phyloP scores from a whole-genome alignment of 257 asterid species.

The Voacanga thouarsii region DNA sequence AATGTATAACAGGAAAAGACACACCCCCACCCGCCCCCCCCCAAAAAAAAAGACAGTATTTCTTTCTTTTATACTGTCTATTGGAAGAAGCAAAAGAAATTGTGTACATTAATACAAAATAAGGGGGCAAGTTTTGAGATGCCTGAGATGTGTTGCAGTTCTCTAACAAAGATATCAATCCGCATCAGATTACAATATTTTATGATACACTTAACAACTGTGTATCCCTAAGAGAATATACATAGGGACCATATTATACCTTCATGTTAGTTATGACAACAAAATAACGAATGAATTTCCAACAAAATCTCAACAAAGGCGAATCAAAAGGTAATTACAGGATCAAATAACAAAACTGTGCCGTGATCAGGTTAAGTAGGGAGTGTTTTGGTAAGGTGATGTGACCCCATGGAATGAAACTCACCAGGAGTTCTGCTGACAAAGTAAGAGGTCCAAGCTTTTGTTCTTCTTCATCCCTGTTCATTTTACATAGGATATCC shows the following conservation, averaged over 20 bases:
- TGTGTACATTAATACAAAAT: not conserved
- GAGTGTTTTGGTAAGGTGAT: not conserved
- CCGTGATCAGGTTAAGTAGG: not conserved
- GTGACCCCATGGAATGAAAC: not conserved
- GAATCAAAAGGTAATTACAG: not conserved
- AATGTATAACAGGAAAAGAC: too few relatives aligned
- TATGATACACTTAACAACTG: not conserved
- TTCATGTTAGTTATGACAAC: not conserved
- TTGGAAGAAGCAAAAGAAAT: not conserved
- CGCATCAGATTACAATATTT: not conserved
- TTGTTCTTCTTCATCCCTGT: not conserved
- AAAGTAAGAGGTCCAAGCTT: not conserved
- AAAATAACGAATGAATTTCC: not conserved
- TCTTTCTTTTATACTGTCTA: not conserved
- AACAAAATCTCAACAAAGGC: not conserved
- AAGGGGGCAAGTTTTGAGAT: not conserved
- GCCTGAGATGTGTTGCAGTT: not conserved
- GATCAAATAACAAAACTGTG: constrained; percentile 4
- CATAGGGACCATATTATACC: not conserved
- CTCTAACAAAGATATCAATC: not conserved
- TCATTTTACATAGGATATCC: not conserved
- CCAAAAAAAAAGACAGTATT: not conserved
- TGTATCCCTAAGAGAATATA: not conserved
- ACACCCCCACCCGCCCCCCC: too few relatives aligned
- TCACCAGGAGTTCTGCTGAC: not conserved